These are phyloP conservation scores for Yarrowia bubula DNA, from an alignment of 805 yeast genomes.

Conservation along the genomic window DNA sequence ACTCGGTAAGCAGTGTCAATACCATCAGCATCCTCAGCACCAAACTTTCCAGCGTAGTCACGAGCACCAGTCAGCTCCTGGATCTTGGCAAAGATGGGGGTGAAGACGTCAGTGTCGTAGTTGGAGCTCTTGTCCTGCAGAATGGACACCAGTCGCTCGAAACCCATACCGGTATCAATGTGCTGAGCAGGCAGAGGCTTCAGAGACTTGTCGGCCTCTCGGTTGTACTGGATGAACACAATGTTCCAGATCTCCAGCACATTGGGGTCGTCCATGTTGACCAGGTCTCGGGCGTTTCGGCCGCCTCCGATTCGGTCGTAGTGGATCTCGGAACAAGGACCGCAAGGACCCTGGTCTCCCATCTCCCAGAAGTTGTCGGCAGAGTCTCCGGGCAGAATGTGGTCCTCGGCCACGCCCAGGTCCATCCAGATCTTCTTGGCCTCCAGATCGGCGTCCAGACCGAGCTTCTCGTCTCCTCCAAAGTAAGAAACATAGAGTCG, in stretches of 20 bases:
- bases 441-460: slow-evolving; percentile 89
- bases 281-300: slow-evolving; percentile 86
- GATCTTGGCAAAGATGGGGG: slow-evolving; percentile 80
- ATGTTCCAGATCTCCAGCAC: slow-evolving; percentile 97
- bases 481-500: slow-evolving; percentile 94
- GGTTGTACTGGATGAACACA: slow-evolving; percentile 94
- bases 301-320: slow-evolving; percentile 94
- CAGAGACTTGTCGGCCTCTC: slow-evolving; percentile 83
- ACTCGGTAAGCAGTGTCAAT: slow-evolving; percentile 98
- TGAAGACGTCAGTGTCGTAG: slow-evolving; percentile 96
- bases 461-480: slow-evolving; percentile 83
- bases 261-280: slow-evolving; percentile 96
- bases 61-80: slow-evolving; percentile 92
- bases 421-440: slow-evolving; percentile 83
- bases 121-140: slow-evolving; percentile 88
- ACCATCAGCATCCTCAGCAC: slow-evolving; percentile 88
- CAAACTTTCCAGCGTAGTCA: slow-evolving; percentile 88
- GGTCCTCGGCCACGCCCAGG: slow-evolving; percentile 88
- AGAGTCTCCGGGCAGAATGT: slow-evolving; percentile 86
- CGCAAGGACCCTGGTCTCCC: slow-evolving; percentile 99
- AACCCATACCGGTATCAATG: slow-evolving; percentile 98
- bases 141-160: slow-evolving; percentile 93
- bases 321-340: slow-evolving; percentile 97
- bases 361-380: slow-evolving; percentile 99
- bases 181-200: slow-evolving; percentile 89